Base-by-base conservation (phyloP, 1,284 basidiomycete genomes). In the Takashimella tepidaria region DNA sequence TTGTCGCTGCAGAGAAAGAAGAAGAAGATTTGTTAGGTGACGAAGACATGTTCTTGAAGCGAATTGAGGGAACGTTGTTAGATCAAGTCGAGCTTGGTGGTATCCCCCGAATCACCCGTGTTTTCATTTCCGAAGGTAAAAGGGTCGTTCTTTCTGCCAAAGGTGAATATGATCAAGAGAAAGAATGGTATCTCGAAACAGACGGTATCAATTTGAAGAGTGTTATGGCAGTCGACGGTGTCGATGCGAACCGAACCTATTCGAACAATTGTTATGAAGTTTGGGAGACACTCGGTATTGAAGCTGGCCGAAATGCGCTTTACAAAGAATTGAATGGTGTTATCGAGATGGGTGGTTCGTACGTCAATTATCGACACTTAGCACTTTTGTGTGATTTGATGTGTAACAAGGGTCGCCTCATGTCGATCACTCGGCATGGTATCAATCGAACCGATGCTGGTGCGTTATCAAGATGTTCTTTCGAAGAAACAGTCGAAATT, bases 401-500 rank as follows among this genome's bases (percentile, higher is more conserved):
- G 96, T 98, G 95, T 12, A 92, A 95, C 67, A 89, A 92, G 54
- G 96, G 96, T 41, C 78, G 84, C 8, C 81, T 98, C 58, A 98
- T 98, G 95, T 92, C 95, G 11, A 98, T 99, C 76, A 98, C 96
- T 47, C 92, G 96, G 48, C 96, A 98, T 70, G 96, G 96, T 76
- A 99, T 99, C 77, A 98, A 98, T 77, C 86, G 95, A 52, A 89
- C 95, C 25, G 92, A 98, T 67, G 95, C 92, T 10, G 92, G 92
- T 41, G 95, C 96, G 1, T 81, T 98, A 51, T 98, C 98, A 87
- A 83, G 96, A 47, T 98, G 92, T 77, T 98, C 96, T 3, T 98
- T 98, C 81, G 96, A 98, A 76, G 96, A 98, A 80, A 98, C 96
- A 0, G 96, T 98, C 58, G 96, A 99, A 75, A 97, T 99, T 63